Percentiles rank a stretch among this genome's conserved stretches.
phyloP scores from a whole-genome alignment of 2,329 filamentous ascomycete genomes.

The Zymoseptoria brevis region DNA sequence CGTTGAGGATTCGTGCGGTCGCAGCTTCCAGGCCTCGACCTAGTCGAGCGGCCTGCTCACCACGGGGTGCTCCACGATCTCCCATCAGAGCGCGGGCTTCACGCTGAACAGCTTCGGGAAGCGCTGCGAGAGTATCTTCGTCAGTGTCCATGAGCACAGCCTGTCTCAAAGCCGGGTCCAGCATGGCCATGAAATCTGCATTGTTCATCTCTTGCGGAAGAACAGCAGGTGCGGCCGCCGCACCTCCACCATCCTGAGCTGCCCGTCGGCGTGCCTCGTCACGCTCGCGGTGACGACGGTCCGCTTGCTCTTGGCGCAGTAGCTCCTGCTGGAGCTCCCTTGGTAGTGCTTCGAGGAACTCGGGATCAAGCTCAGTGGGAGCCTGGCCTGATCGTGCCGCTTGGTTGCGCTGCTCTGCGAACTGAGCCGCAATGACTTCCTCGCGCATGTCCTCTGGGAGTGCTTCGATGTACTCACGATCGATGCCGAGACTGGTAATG shows the following conservation, averaged over 20 bases:
- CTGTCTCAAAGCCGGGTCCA: slow-evolving; percentile 75
- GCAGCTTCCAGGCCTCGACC: slow-evolving; percentile 12
- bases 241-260: slow-evolving; percentile 34
- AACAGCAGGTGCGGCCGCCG: slow-evolving; percentile 37
- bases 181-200: slow-evolving; percentile 82
- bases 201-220: slow-evolving; percentile 76
- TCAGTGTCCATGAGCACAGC: slow-evolving; percentile 88
- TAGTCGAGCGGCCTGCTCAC: slow-evolving; percentile 7
- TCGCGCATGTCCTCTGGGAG: slow-evolving; percentile 94
- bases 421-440: slow-evolving; percentile 87
- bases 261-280: slow-evolving; percentile 66
- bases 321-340: slow-evolving; percentile 85
- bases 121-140: slow-evolving; percentile 71
- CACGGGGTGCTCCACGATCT: slow-evolving; percentile 29
- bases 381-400: slow-evolving; percentile 64
- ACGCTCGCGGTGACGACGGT: slow-evolving; percentile 79
- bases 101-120: slow-evolving; percentile 77
- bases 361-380: slow-evolving; percentile 76
- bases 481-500: slow-evolving; percentile 89
- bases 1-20: slow-evolving; percentile 12
- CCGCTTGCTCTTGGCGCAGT: slow-evolving; percentile 79
- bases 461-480: slow-evolving; percentile 89
- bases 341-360: slow-evolving; percentile 88
- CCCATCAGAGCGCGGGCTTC: slow-evolving; percentile 69
- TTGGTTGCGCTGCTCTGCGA: slow-evolving; percentile 73